Evolutionary conservation across 352 stramenopile species (phyloP).

Genomic region (Aphanomyces stellatus): DNA sequence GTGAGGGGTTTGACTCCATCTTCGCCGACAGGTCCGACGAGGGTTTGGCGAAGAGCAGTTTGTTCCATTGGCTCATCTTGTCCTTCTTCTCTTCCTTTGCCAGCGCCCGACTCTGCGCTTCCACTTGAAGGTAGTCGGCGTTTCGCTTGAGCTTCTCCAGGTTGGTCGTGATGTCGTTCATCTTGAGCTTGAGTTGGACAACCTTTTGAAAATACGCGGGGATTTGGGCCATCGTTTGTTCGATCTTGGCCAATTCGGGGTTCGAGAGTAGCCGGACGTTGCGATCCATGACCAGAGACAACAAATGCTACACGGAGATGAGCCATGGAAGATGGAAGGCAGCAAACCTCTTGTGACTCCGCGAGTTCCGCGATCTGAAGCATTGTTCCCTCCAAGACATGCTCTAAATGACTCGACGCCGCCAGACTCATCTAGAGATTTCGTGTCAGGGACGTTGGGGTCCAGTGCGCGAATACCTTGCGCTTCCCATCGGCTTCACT

Average conservation of each 20-base stretch:
- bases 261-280: not conserved
- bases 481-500: not conserved
- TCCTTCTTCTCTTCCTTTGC: not conserved
- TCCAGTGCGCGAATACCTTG: not conserved
- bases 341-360: conserved; percentile 2
- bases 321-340: not conserved
- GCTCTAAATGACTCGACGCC: not conserved
- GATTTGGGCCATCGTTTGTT: conserved; percentile 7
- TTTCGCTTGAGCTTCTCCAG: conserved; percentile 5
- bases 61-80: not conserved
- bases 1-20: too few species aligned
- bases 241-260: not conserved
- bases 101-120: conserved; percentile 9
- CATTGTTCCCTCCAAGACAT: conserved; percentile 1
- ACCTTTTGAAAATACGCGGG: conserved; percentile 16
- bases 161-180: conserved; percentile 2
- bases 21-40: too few species aligned
- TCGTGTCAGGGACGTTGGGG: not conserved
- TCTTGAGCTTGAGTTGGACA: not conserved
- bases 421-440: conserved; percentile 5
- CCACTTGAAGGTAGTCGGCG: conserved; percentile 12
- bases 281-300: not conserved
- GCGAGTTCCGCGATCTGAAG: conserved; percentile 9
- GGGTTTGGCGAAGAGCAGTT: too few species aligned
- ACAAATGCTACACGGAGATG: not conserved